These are phyloP conservation scores for Vachellia collinsii DNA, from an alignment of 306 rosid species.

Conservation along the genomic window DNA sequence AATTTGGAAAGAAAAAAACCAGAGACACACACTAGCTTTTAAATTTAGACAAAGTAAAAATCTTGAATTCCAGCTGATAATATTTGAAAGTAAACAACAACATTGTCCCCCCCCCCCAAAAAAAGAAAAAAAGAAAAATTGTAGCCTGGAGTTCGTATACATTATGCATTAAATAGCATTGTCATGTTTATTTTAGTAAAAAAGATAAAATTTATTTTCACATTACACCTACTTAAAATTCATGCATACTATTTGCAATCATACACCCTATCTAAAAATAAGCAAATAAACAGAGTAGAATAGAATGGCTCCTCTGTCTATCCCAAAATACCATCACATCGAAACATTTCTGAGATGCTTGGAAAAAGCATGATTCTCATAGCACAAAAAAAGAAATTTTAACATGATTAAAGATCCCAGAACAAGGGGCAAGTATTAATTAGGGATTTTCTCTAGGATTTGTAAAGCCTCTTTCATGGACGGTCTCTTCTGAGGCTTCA, in stretches of 20 bases:
- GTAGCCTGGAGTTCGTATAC: not conserved
- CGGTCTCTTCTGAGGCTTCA: conserved; percentile 79
- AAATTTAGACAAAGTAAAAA: not conserved
- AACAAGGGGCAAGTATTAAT: not conserved
- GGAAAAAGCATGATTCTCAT: not conserved
- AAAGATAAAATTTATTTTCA: not conserved
- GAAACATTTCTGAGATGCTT: not conserved
- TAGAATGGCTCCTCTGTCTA: not conserved
- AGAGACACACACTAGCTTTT: not conserved
- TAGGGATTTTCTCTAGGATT: conserved; percentile 52
- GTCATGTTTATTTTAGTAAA: not conserved
- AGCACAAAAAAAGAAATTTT: not conserved
- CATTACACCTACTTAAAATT: not conserved
- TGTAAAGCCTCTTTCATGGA: conserved; percentile 85
- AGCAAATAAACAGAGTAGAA: not conserved
- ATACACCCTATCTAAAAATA: not conserved
- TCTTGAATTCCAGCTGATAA: not conserved
- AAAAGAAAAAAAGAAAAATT: not conserved
- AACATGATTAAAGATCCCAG: conserved; percentile 37
- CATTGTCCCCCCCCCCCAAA: not conserved
- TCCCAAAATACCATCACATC: not conserved
- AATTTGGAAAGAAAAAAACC: not conserved
- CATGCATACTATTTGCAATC: not conserved
- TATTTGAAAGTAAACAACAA: not conserved
- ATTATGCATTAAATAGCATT: not conserved